phyloP scores from a whole-genome alignment of 345 rosid species.

The Sisymbrium irio region DNA sequence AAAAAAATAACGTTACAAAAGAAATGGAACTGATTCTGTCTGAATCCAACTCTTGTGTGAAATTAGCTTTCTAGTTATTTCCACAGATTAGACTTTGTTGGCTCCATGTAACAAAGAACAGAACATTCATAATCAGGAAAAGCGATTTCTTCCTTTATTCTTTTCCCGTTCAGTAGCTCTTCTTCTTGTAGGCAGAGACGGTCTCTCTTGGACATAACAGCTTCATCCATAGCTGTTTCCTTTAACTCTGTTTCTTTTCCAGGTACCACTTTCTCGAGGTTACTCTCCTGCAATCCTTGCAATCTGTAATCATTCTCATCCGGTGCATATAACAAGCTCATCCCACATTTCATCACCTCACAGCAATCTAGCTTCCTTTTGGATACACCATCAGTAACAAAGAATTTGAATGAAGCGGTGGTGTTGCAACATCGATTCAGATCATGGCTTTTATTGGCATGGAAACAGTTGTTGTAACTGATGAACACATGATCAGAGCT shows the following conservation, averaged over 20 bases:
- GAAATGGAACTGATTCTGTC: not conserved
- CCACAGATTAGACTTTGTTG: conserved; percentile 18
- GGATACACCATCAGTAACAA: conserved; percentile 15
- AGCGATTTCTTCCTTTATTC: conserved; percentile 3
- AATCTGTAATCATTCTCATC: conserved; percentile 31
- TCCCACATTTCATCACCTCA: conserved; percentile 33
- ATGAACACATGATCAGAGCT: conserved; percentile 32
- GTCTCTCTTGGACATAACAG: conserved; percentile 13
- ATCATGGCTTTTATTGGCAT: conserved; percentile 19
- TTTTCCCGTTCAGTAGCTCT: conserved; percentile 20
- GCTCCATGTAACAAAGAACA: conserved; percentile 7
- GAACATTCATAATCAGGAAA: conserved; percentile 2
- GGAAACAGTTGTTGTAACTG: conserved; percentile 19
- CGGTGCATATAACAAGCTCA: conserved; percentile 27
- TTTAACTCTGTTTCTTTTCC: not conserved
- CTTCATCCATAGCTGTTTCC: not conserved
- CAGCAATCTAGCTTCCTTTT: conserved; percentile 22
- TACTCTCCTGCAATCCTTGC: conserved; percentile 8
- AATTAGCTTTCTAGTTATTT: not conserved
- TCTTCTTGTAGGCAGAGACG: conserved; percentile 7
- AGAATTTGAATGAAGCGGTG: conserved; percentile 24
- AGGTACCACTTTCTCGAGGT: not conserved
- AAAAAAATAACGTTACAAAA: not conserved
- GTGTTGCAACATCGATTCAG: conserved; percentile 21
- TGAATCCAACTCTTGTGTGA: not conserved